These are phyloP conservation scores for Skeletonema grethae DNA, from an alignment of 108 stramenopile genomes.

Conservation along the genomic window DNA sequence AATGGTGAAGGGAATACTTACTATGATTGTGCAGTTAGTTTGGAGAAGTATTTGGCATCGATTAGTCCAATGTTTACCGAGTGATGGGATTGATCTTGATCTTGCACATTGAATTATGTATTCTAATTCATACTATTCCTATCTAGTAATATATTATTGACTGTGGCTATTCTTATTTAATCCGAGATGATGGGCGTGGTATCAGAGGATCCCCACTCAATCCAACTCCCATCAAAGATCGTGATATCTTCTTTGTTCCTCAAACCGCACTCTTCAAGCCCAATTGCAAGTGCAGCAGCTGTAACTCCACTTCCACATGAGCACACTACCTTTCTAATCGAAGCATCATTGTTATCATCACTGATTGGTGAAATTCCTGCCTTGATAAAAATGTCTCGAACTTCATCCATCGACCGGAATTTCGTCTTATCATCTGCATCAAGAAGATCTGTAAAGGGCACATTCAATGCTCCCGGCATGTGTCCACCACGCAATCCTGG, in stretches of 20 bases:
- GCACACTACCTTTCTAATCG: conserved; percentile 39
- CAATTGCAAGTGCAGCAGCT: conserved; percentile 64
- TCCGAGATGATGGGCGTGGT: conserved; percentile 54
- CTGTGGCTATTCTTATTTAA: neutral
- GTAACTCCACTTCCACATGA: conserved; percentile 79
- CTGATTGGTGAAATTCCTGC: conserved; percentile 45
- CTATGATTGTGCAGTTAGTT: conserved; percentile 69
- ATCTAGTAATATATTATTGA: neutral
- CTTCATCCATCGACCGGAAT: conserved; percentile 46
- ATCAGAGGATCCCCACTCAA: conserved; percentile 64
- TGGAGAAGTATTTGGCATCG: conserved; percentile 73
- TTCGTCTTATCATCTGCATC: conserved; percentile 37
- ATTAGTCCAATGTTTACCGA: conserved; percentile 17
- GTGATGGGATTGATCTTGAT: neutral
- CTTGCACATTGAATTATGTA: neutral
- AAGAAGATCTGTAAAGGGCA: conserved; percentile 58
- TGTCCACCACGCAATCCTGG: conserved; percentile 58
- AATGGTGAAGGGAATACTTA: conserved; percentile 81
- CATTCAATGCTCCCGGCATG: conserved; percentile 66
- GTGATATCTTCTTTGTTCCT: conserved; percentile 41
- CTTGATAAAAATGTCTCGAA: conserved; percentile 44
- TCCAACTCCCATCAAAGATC: conserved; percentile 80
- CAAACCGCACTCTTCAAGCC: conserved; percentile 64
- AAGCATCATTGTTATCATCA: neutral
- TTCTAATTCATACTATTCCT: neutral